Percentiles rank a stretch among this genome's conserved stretches.
phyloP scores from a whole-genome alignment of 2,329 filamentous ascomycete genomes.

The Botrytis squamosa region DNA sequence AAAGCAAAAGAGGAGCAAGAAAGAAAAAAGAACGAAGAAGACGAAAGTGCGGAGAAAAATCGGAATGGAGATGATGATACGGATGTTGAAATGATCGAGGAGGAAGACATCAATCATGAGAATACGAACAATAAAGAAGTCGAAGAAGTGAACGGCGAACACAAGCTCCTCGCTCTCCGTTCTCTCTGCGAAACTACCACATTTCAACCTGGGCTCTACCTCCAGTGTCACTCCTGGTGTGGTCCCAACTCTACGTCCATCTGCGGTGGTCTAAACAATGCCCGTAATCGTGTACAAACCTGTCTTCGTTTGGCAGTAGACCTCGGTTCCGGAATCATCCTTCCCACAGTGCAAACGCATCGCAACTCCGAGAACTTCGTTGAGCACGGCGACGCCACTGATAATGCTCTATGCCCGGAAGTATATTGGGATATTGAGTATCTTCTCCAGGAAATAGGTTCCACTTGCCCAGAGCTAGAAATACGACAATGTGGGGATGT shows the following conservation, averaged over 20 bases:
- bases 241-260: conserved; percentile 25
- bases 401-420: conserved; percentile 22
- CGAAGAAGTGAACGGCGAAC: not conserved
- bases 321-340: conserved; percentile 29
- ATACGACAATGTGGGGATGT: conserved; percentile 27
- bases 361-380: conserved; percentile 17
- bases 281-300: conserved; percentile 31
- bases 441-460: conserved; percentile 16
- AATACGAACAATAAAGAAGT: not conserved
- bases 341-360: conserved; percentile 26
- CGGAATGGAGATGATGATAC: fast-evolving
- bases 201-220: conserved; percentile 31
- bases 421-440: conserved; percentile 27
- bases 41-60: too few species aligned
- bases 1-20: not conserved
- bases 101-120: not conserved
- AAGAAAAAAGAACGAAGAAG: not conserved
- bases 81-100: not conserved
- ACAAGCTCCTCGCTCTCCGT: not conserved
- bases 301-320: conserved; percentile 33
- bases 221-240: conserved; percentile 31
- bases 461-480: conserved; percentile 27
- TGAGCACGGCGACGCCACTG: conserved; percentile 4
- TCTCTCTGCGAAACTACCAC: conserved; percentile 24
- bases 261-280: conserved; percentile 32